Conservation (phyloP, 2,329 filamentous ascomycete species). For the Fusarium domesticum region DNA sequence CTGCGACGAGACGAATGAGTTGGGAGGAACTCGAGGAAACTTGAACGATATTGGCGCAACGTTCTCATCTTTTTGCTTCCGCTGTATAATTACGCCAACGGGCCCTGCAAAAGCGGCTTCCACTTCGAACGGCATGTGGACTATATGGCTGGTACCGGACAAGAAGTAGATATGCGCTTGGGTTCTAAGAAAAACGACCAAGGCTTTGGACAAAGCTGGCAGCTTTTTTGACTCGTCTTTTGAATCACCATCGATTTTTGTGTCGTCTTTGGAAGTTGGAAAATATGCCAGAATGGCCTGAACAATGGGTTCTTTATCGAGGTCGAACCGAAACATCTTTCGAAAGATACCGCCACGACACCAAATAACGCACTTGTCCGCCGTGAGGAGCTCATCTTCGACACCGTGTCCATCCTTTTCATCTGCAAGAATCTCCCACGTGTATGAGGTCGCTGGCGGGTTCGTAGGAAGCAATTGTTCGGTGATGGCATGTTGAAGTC, state of each 20-base stretch:
- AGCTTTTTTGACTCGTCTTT: conserved; percentile 14
- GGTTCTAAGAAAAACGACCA: conserved; percentile 88
- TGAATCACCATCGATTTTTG: conserved; percentile 9
- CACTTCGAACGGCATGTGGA: conserved; percentile 93
- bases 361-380: conserved; percentile 78
- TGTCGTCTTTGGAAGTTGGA: conserved; percentile 49
- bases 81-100: conserved; percentile 79
- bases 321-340: conserved; percentile 79
- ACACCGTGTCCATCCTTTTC: conserved; percentile 40
- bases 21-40: conserved; percentile 66
- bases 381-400: conserved; percentile 79
- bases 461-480: conserved; percentile 73
- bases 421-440: conserved; percentile 65
- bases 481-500: conserved; percentile 75
- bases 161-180: conserved; percentile 94
- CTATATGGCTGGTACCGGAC: conserved; percentile 79
- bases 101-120: conserved; percentile 82
- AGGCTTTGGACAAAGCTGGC: conserved; percentile 55
- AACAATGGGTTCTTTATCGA: conserved; percentile 82
- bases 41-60: conserved; percentile 51
- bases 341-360: conserved; percentile 80
- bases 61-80: conserved; percentile 60
- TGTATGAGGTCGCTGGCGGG: conserved; percentile 63
- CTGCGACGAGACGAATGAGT: conserved; percentile 77
- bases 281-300: conserved; percentile 87